Evolutionary conservation across 495 filamentous ascomycete species (phyloP), one percentile per base, ranked within the genome.

Genomic region (Aspergillus leporis): DNA sequence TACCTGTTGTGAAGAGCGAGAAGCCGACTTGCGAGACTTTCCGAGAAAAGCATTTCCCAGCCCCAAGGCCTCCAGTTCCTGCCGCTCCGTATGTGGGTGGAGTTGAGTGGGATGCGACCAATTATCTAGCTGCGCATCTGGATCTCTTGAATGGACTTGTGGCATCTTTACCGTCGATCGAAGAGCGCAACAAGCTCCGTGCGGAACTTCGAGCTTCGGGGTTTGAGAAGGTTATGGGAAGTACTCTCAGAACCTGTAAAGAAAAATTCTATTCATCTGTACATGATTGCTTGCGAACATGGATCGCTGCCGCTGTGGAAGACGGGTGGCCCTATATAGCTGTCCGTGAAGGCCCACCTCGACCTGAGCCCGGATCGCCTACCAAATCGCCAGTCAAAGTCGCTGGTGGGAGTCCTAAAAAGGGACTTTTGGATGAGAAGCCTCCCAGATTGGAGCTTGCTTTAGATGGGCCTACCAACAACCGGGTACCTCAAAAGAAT

Each of bases 81-180:
- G 93, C 95, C 21, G 93, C 93, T 18, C 95, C 94, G 9, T 97
- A 98, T 70, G 92, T 98, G 48, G 95, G 94, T 41, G 94, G 95
- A 50, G 94, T 98, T 13, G 94, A 98, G 75, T 98, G 95, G 95
- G 94, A 98, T 70, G 93, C 94, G 10, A 97, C 94, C 10, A 96
- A 93, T 73, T 98, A 98, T 66, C 79, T 98, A 16, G 90, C 93
- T 31, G 86, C 88, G 6, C 95, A 98, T 66, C 78, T 98, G 12
- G 95, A 98, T 74, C 85, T 98, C 16, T 66, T 98, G 45, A 98
- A 98, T 70, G 94, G 89, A 32, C 82, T 98, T 56, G 74, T 98
- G 61, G 90, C 94, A n/a, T 91, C 85, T 53, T 79, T 94, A 6
- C 89, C 91, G 2, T 88, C 89, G 0, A 60, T 61, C 1, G 78